phyloP scores from a whole-genome alignment of 805 yeast genomes.

The Candida verbasci region DNA sequence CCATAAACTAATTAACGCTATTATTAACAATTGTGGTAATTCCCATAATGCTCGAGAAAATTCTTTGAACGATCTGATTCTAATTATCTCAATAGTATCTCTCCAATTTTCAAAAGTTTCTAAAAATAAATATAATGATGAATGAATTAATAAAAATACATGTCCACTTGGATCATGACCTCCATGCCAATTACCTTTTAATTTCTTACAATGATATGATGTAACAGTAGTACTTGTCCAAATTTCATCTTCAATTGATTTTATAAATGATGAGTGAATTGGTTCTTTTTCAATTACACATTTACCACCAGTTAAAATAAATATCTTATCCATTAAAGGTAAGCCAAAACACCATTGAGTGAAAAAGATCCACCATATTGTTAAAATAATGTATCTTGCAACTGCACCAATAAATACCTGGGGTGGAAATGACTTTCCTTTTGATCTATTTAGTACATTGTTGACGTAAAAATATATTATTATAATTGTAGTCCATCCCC shows the following conservation, averaged over 20 bases:
- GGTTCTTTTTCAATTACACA: constrained; percentile 41
- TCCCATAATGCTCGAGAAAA: constrained; percentile 1
- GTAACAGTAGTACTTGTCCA: constrained; percentile 14
- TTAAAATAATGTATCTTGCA: constrained; percentile 48
- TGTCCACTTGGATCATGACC: constrained; percentile 98
- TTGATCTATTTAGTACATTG: constrained; percentile 8
- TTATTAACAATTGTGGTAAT: constrained; percentile 24
- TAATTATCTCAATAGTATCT: not conserved
- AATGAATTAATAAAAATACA: constrained; percentile 68
- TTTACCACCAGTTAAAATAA: constrained; percentile 75
- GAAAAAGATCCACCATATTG: constrained; percentile 80
- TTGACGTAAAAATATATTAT: constrained; percentile 20
- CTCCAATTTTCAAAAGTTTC: constrained; percentile 48
- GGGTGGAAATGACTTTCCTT: constrained; percentile 2
- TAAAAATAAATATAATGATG: constrained; percentile 59
- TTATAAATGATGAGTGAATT: constrained; percentile 1
- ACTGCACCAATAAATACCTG: constrained; percentile 16
- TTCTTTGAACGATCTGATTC: not conserved
- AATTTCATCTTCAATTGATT: constrained; percentile 4
- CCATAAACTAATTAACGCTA: constrained; percentile 49
- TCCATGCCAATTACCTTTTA: constrained; percentile 67
- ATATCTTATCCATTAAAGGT: constrained; percentile 87
- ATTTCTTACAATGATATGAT: constrained; percentile 30
- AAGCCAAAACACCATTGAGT: constrained; percentile 84
- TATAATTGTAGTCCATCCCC: constrained; percentile 75